Conservation (phyloP, 148 eudicot species). For the Suaeda aralocaspica region DNA sequence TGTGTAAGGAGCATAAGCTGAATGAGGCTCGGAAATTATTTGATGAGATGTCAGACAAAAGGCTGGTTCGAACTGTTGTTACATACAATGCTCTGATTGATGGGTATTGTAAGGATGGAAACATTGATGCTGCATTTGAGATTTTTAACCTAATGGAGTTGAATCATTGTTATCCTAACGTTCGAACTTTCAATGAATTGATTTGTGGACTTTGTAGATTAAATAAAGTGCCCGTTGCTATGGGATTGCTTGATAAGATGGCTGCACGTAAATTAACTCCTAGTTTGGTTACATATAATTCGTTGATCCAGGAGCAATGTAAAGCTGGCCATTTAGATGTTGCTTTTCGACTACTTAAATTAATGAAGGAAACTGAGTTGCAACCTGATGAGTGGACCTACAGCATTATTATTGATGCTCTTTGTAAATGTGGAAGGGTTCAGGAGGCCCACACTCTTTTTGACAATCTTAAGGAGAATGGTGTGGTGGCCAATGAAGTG, state of each 20-base stretch:
- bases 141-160: slow-evolving; percentile 52
- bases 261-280: slow-evolving; percentile 48
- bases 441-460: slow-evolving; percentile 51
- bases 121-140: slow-evolving; percentile 54
- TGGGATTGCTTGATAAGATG: slow-evolving; percentile 71
- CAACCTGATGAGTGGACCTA: slow-evolving; percentile 71
- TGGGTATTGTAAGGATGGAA: slow-evolving; percentile 70
- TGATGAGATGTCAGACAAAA: slow-evolving; percentile 40
- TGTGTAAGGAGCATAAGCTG: slow-evolving; percentile 54
- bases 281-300: slow-evolving; percentile 55
- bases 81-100: slow-evolving; percentile 74
- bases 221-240: slow-evolving; percentile 53
- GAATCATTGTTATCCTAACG: slow-evolving; percentile 53
- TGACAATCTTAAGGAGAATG: slow-evolving; percentile 52
- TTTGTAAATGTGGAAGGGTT: slow-evolving; percentile 53
- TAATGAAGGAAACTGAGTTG: slow-evolving; percentile 55
- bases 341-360: slow-evolving; percentile 55
- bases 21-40: slow-evolving; percentile 55
- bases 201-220: slow-evolving; percentile 64
- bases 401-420: slow-evolving; percentile 48
- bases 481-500: slow-evolving; percentile 56
- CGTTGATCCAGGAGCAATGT: slow-evolving; percentile 71
- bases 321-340: slow-evolving; percentile 52
- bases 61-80: slow-evolving; percentile 48
- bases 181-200: slow-evolving; percentile 72